Evolutionary conservation across 2,329 filamentous ascomycete species (phyloP), one percentile per base, ranked within the genome.

Genomic region (Ceratocystis eucalypticola): DNA sequence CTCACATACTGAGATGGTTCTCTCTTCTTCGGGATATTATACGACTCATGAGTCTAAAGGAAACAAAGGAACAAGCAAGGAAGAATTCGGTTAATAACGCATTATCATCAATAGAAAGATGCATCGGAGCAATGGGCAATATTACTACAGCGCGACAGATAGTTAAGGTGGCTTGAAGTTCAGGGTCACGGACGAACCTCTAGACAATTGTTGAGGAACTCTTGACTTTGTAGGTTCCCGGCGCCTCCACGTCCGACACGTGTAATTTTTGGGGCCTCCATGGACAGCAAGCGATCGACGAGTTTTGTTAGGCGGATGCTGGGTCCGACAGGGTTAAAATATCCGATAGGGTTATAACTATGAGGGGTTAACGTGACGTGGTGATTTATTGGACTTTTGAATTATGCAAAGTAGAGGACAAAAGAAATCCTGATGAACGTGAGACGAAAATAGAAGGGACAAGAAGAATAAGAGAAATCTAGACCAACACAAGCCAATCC

Each of bases 211-310:
- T 57, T 44, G 50, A 45, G 12, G 28, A 44, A 59, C 33, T 65
- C 20, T 33, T 82, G 78, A 71, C 77, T 77, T 71, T 80, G 80
- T 73, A 81, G 85, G 74, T 88, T 88, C 64, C 85, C 85, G 5
- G 84, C 84, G 62, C 85, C 85, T 65, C 85, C 85, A 62, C 85
- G 81, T 66, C 85, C 84, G 33, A 64, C 53, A 30, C 59, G 63
- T 28, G 63, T 55, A n/a, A 65, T 41, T 37, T 59, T 55, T 10
- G 30, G 33, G 30, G 63, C 33, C 28, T 65, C 33, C 63, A 65
- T 65, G 17, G 48, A 50, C 20, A 20, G 48, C 48, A 10, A 41
- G n/a, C 48, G 8, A 22, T 53, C 15, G 20, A 1, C 6, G 46
- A 48, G 6, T 1, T 12, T 5, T 53, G 48, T 28, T 53, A 41